These are phyloP conservation scores for Coriolopsis trogii DNA, from an alignment of 1,284 basidiomycete genomes.

Conservation along the genomic window DNA sequence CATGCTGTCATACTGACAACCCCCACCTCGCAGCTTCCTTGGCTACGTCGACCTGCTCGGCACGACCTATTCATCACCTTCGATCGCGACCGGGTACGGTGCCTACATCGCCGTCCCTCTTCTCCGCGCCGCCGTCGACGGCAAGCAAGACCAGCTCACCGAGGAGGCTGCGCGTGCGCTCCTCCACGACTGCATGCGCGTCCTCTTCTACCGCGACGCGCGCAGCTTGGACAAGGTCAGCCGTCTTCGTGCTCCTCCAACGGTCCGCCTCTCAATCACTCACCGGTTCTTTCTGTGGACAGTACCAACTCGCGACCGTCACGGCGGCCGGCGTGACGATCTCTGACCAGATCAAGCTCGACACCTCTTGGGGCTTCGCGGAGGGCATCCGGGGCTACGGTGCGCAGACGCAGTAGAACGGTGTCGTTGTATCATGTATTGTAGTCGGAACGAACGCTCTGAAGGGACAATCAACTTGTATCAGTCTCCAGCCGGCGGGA, in stretches of 20 bases:
- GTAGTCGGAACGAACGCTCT: constrained; percentile 1
- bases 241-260: constrained; percentile 5
- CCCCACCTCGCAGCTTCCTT: constrained; percentile 65
- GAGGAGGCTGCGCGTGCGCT: constrained; percentile 83
- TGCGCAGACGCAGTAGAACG: constrained; percentile 58
- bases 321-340: constrained; percentile 80
- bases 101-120: constrained; percentile 93
- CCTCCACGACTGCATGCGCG: constrained; percentile 88
- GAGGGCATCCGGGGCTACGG: constrained; percentile 92
- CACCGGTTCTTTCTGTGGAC: background rate
- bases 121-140: constrained; percentile 89
- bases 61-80: constrained; percentile 93
- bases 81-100: constrained; percentile 97
- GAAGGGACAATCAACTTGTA: background rate
- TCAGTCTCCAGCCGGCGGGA: background rate
- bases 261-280: background rate
- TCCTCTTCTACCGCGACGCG: constrained; percentile 97
- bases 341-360: constrained; percentile 76
- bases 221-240: constrained; percentile 93
- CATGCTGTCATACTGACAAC: background rate
- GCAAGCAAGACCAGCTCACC: constrained; percentile 72
- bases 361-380: constrained; percentile 91
- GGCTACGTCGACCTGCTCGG: constrained; percentile 97
- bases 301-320: constrained; percentile 96
- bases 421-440: background rate